Conservation (phyloP, 306 rosid genomes). For the Trifolium dubium region DNA sequence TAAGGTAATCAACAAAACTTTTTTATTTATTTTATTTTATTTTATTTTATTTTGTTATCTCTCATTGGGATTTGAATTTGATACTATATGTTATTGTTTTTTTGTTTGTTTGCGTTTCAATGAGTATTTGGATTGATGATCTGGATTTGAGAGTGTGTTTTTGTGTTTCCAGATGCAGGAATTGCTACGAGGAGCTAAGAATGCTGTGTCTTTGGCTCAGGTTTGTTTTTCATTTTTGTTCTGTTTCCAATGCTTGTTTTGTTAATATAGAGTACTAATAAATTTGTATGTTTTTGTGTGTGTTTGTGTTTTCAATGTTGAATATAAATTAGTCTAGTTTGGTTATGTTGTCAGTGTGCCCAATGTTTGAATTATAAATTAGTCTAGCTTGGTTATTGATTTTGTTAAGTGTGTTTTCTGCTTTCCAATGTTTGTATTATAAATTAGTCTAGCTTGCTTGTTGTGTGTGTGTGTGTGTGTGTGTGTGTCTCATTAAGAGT, state of each 20-base stretch:
- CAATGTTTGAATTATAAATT: slow-evolving; percentile 38
- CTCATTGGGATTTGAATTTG: slow-evolving; percentile 17
- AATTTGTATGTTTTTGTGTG: background rate
- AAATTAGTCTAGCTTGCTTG: slow-evolving; percentile 17
- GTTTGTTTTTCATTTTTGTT: slow-evolving; percentile 21
- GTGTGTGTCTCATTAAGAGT: background rate
- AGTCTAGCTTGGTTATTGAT: background rate
- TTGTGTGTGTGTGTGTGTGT: too few species aligned
- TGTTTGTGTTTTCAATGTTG: slow-evolving; percentile 28
- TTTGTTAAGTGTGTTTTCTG: background rate
- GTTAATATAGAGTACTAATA: background rate
- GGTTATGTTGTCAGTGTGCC: slow-evolving; percentile 3
- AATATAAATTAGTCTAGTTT: slow-evolving; percentile 27
- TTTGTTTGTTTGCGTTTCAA: background rate
- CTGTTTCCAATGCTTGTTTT: slow-evolving; percentile 34
- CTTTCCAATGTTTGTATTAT: slow-evolving; percentile 39
- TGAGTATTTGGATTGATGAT: slow-evolving; percentile 31
- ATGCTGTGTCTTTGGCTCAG: slow-evolving; percentile 53
- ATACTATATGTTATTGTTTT: too few species aligned
- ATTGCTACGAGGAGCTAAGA: slow-evolving; percentile 47
- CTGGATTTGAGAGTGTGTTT: slow-evolving; percentile 7
- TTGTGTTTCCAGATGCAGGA: slow-evolving; percentile 51
- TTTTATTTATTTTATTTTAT: background rate
- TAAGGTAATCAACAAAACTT: slow-evolving; percentile 27
- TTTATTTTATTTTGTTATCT: too few species aligned